Percentiles rank a stretch among this genome's conserved stretches.
phyloP scores from a whole-genome alignment of 805 yeast species.

The Yarrowia sp. region DNA sequence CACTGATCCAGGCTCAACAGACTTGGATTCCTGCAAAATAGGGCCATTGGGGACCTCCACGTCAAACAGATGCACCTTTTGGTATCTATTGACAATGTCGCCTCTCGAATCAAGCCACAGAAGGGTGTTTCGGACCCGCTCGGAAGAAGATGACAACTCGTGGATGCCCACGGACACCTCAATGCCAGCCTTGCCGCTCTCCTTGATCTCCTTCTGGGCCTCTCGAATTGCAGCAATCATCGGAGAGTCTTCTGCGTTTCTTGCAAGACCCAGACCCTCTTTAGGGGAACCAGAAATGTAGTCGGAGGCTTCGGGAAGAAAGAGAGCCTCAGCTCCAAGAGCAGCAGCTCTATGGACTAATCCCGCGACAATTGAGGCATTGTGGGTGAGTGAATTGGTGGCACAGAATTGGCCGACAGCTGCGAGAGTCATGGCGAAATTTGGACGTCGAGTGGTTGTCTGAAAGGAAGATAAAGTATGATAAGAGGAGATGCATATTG shows the following conservation, averaged over 20 bases:
- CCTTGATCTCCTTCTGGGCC: slow-evolving; percentile 46
- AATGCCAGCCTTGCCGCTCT: slow-evolving; percentile 43
- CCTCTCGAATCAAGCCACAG: slow-evolving; percentile 71
- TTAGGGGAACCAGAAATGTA: slow-evolving; percentile 69
- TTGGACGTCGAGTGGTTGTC: background rate
- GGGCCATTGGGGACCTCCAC: slow-evolving; percentile 76
- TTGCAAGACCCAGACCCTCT: slow-evolving; percentile 63
- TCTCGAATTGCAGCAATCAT: slow-evolving; percentile 40
- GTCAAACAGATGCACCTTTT: slow-evolving; percentile 86
- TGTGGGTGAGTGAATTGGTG: slow-evolving; percentile 56
- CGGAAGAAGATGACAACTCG: slow-evolving; percentile 54
- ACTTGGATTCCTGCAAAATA: slow-evolving; percentile 66
- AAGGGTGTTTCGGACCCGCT: slow-evolving; percentile 65
- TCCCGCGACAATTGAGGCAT: slow-evolving; percentile 56
- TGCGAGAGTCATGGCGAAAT: slow-evolving; percentile 49
- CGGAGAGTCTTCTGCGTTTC: slow-evolving; percentile 41
- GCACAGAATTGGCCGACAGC: slow-evolving; percentile 90
- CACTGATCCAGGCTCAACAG: slow-evolving; percentile 74
- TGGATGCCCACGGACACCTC: slow-evolving; percentile 86
- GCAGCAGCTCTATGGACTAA: slow-evolving; percentile 64
- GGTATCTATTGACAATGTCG: slow-evolving; percentile 64
- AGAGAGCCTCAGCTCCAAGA: slow-evolving; percentile 62
- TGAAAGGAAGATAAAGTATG: background rate
- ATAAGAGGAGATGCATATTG: slow-evolving; percentile 9
- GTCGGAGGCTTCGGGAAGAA: slow-evolving; percentile 93